phyloP scores from a whole-genome alignment of 2,329 filamentous ascomycete species.

The Colletotrichum shisoi region DNA sequence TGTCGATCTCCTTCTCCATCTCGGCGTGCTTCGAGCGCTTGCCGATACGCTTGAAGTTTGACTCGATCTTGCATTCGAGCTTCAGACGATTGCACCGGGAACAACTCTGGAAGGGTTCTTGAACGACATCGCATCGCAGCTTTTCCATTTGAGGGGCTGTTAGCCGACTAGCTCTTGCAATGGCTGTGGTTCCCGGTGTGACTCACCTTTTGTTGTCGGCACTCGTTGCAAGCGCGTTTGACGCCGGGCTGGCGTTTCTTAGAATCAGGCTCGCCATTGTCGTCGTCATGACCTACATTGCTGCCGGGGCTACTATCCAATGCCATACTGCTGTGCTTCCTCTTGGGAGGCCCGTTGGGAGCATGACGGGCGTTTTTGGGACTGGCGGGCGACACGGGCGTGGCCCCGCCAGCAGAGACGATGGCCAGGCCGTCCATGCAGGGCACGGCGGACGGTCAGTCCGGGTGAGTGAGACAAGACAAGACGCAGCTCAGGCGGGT shows the following conservation, averaged over 20 bases:
- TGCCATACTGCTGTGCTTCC: conserved; percentile 64
- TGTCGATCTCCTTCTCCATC: conserved; percentile 84
- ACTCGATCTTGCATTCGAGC: conserved; percentile 85
- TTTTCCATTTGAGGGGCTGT: conserved; percentile 47
- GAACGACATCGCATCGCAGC: conserved; percentile 84
- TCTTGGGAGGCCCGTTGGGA: conserved; percentile 59
- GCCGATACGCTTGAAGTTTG: conserved; percentile 84
- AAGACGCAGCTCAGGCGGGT: conserved; percentile 37
- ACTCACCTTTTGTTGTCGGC: conserved; percentile 83
- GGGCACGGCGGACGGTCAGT: conserved; percentile 39
- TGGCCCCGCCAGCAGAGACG: conserved; percentile 56
- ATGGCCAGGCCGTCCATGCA: conserved; percentile 60
- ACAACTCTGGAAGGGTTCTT: conserved; percentile 81
- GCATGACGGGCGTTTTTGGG: conserved; percentile 62
- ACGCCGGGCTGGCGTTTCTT: conserved; percentile 73
- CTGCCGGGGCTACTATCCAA: conserved; percentile 70
- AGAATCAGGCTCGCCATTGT: conserved; percentile 60
- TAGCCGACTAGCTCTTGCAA: conserved; percentile 16
- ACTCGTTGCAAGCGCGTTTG: conserved; percentile 85
- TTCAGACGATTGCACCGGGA: conserved; percentile 80
- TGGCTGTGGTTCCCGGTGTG: conserved; percentile 29
- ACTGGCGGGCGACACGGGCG: conserved; percentile 64
- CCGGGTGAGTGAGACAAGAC: conserved; percentile 38
- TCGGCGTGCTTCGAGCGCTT: conserved; percentile 85
- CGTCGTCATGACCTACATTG: conserved; percentile 65